Conservation (phyloP, 2,329 filamentous ascomycete species). For the Thielaviopsis euricoi region DNA sequence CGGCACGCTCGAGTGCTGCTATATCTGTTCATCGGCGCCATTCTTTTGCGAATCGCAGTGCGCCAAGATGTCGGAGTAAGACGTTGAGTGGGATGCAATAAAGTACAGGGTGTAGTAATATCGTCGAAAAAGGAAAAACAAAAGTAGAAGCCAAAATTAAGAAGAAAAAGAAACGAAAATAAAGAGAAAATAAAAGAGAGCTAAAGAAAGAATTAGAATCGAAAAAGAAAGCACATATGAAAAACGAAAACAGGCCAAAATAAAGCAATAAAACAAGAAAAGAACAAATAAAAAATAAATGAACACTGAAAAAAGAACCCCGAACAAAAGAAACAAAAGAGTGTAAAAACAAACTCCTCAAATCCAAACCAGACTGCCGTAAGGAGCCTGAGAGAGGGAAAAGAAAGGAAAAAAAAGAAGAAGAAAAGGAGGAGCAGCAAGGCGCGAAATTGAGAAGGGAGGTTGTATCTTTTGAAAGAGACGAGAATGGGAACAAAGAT, state of each 20-base stretch:
- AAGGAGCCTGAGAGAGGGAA: not conserved
- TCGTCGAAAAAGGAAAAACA: too few relatives aligned
- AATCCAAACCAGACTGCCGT: not conserved
- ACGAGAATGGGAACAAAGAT: not conserved
- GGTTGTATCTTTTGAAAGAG: conserved; percentile 2
- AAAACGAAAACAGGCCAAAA: not conserved
- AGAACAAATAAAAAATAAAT: not conserved
- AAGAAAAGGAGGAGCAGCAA: not conserved
- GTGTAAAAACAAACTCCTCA: not conserved
- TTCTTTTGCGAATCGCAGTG: not conserved
- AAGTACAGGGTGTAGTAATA: too few relatives aligned
- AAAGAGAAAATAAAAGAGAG: not conserved
- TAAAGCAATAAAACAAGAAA: not conserved
- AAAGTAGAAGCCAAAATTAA: not conserved
- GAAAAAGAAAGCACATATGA: not conserved
- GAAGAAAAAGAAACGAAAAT: not conserved
- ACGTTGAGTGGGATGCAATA: too few relatives aligned
- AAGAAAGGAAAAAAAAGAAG: not conserved
- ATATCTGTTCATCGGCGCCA: conserved; percentile 2
- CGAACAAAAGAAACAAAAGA: conserved; percentile 1
- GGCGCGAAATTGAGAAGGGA: not conserved
- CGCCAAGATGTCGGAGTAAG: not conserved
- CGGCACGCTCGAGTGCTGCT: conserved; percentile 12
- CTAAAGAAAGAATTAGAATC: not conserved
- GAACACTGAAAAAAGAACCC: conserved; percentile 11